Base-by-base conservation (phyloP, 805 yeast species). In the Candida bentonensis region DNA sequence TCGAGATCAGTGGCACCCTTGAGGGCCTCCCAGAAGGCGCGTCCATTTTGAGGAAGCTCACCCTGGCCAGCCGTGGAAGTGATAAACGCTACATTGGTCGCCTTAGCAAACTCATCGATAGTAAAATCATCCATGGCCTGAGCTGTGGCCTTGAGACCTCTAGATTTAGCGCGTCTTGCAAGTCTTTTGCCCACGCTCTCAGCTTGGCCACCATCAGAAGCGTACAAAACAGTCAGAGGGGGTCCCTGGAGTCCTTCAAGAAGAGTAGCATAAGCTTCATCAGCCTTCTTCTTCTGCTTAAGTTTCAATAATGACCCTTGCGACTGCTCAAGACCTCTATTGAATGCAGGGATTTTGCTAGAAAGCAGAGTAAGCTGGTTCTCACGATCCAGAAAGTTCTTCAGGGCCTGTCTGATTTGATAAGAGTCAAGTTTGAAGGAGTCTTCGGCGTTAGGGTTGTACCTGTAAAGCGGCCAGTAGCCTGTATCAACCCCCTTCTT, bases 381-480 rank as follows among this genome's bases (percentile, higher is more conserved):
- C 63, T 89, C 95, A 56, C 95, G 78, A 54, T 84, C 94, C 57
- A 89, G 69, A 65, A 89, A 89, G 23, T 74, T 78, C 57, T 79
- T 74, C 50, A 89, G 69, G 53, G 82, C 85, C 53, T 78, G 76
- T 61, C 79, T 79, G 56, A 89, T 76, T 44, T 78, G 78, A 15
- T 88, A 77, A 3, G 96, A 87, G 61, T 89, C 96, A 44, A 89
- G 71, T 54, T 76, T 76, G 72, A 89, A 89, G 42, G 61, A 60
- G 28, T 66, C 66, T 41, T 69, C 72, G 42, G 70, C 61, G 7
- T 61, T 51, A 45, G 96, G 95, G 53, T 85, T 73, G 65, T 73
- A 89, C 59, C 96, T 73, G 67, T 88, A 89, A 49, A 89, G 71
- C 41, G 97, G 97, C 94, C 96, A 87, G 66, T 82, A 81, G n/a